Evolutionary conservation across 2,329 filamentous ascomycete genomes (phyloP).

Genomic region (Colletotrichum endophyticum): DNA sequence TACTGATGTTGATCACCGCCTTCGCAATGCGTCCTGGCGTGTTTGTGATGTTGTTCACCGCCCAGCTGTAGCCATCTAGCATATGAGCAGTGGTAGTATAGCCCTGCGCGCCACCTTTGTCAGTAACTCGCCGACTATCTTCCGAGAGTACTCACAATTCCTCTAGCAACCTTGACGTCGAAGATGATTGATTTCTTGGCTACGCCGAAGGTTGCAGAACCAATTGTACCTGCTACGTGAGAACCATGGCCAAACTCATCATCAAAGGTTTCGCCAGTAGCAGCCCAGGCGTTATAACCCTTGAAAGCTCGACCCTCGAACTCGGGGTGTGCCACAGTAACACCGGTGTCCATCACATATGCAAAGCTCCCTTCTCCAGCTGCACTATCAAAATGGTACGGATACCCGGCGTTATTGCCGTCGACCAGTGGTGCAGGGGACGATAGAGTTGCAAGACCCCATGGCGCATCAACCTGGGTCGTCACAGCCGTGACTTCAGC

Average conservation of each 20-base stretch:
- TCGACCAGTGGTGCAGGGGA: constrained; percentile 34
- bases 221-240: not conserved
- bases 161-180: not conserved
- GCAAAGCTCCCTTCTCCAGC: constrained; percentile 27
- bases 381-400: constrained; percentile 24
- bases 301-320: constrained; percentile 47
- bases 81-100: not conserved
- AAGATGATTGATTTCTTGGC: not conserved
- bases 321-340: constrained; percentile 31
- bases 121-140: not conserved
- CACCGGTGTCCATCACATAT: constrained; percentile 30
- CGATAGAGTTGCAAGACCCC: constrained; percentile 40
- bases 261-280: not conserved
- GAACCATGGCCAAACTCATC: not conserved
- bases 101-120: not conserved
- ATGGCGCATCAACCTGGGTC: not conserved
- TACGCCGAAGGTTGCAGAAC: not conserved
- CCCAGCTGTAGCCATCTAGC: not conserved
- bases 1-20: not conserved
- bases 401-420: constrained; percentile 16
- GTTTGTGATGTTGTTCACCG: not conserved
- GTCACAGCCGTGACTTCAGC: not conserved
- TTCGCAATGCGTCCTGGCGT: not conserved
- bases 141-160: not conserved
- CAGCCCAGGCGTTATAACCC: constrained; percentile 34